Evolutionary conservation across 768 basidiomycete species (phyloP).

Genomic region (Mycena pura): DNA sequence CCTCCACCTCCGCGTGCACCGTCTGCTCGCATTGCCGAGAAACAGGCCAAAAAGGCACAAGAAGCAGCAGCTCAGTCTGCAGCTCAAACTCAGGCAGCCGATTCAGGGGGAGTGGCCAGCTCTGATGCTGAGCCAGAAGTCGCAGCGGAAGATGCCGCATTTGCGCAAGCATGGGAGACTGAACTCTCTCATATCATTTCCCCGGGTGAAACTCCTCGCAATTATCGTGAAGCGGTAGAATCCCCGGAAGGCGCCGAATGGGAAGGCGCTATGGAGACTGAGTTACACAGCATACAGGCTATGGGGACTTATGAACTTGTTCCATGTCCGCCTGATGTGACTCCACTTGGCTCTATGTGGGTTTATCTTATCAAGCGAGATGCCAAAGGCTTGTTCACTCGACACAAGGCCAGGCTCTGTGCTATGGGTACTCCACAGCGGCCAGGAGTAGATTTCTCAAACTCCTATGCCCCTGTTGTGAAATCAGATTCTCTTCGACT

Average conservation of each 20-base stretch:
- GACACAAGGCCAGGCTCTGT: slow-evolving; percentile 48
- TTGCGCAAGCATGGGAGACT: slow-evolving; percentile 4
- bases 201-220: slow-evolving; percentile 11
- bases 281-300: slow-evolving; percentile 26
- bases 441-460: slow-evolving; percentile 44
- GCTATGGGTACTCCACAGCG: slow-evolving; percentile 46
- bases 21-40: background rate
- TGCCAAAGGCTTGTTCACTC: slow-evolving; percentile 33
- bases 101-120: slow-evolving; percentile 14
- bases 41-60: background rate
- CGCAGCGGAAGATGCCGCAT: slow-evolving; percentile 6
- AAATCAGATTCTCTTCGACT: slow-evolving; percentile 26
- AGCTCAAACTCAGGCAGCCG: background rate
- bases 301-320: slow-evolving; percentile 38
- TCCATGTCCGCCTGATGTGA: slow-evolving; percentile 29
- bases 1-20: slow-evolving; percentile 6
- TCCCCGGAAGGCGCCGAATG: slow-evolving; percentile 33
- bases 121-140: background rate
- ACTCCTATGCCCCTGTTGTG: slow-evolving; percentile 39
- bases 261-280: slow-evolving; percentile 29
- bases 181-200: background rate
- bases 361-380: slow-evolving; percentile 47
- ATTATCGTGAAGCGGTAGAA: slow-evolving; percentile 27
- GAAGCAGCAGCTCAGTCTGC: background rate
- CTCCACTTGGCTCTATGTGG: slow-evolving; percentile 41